Evolutionary conservation across 371 early-diverging fungal genomes (phyloP).

Genomic region (Mucor velutinosus): DNA sequence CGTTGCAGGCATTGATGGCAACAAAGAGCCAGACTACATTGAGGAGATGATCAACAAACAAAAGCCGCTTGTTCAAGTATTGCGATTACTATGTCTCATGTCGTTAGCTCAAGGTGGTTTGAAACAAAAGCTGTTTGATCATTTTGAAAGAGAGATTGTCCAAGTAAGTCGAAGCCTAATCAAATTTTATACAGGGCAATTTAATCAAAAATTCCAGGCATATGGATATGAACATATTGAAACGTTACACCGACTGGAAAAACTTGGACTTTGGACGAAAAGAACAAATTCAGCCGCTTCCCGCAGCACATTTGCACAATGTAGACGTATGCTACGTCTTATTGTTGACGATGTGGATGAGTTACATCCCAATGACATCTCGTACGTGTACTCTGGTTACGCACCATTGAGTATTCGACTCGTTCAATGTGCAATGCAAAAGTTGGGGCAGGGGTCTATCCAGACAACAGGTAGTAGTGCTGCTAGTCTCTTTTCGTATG

Average conservation of each 20-base stretch:
- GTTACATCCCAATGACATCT: slow-evolving; percentile 82
- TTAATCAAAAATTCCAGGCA: slow-evolving; percentile 49
- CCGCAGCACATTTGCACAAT: slow-evolving; percentile 53
- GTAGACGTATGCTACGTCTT: slow-evolving; percentile 75
- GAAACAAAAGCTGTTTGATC: slow-evolving; percentile 79
- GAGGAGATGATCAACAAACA: slow-evolving; percentile 82
- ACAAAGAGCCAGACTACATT: slow-evolving; percentile 74
- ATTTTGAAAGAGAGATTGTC: slow-evolving; percentile 79
- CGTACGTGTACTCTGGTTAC: slow-evolving; percentile 94
- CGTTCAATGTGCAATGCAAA: slow-evolving; percentile 80
- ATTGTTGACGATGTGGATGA: slow-evolving; percentile 89
- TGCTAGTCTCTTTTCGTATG: slow-evolving; percentile 41
- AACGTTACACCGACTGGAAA: slow-evolving; percentile 77
- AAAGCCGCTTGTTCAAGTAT: slow-evolving; percentile 68
- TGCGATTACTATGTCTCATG: slow-evolving; percentile 85
- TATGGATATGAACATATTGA: slow-evolving; percentile 90
- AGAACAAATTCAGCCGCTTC: slow-evolving; percentile 44
- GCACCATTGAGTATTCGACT: slow-evolving; percentile 90
- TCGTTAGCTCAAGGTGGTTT: slow-evolving; percentile 81
- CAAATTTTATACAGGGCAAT: not conserved
- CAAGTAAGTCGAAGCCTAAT: slow-evolving; percentile 52
- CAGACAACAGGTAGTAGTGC: slow-evolving; percentile 21
- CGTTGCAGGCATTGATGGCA: slow-evolving; percentile 76
- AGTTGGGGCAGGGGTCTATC: slow-evolving; percentile 25
- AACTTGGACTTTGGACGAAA: slow-evolving; percentile 67